Evolutionary conservation across 192 early-diverging fungal genomes (phyloP), one percentile per base, ranked within the genome.

Genomic region (Podochytrium sp.): DNA sequence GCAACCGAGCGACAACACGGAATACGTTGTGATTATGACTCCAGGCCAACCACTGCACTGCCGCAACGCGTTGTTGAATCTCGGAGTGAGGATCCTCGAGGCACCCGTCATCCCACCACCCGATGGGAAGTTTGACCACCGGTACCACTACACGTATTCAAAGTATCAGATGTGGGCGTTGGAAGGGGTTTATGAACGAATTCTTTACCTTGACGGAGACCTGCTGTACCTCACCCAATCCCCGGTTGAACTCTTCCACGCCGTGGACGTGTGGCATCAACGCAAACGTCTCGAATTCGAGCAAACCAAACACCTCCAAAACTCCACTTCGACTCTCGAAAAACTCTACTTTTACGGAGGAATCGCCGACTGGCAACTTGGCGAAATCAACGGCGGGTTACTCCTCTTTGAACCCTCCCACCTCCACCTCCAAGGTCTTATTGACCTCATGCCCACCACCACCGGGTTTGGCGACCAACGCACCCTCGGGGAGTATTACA

Each of bases 21-120:
- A 69, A 55, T 69, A 33, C 30, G 51, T 50, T 69, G 66, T 69
- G 35, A 69, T 69, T 47, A 35, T 69, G 5, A 69, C 66, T 1
- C 35, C 52, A 56, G 12, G 12, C 10, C 14, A 20, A 14, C 51
- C 66, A 25, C 30, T 33, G 20, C 7, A 47, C 5, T 69, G n/a
- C 35, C 47, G 12, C 27, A 38, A 69, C n/a, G 29, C 66, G 1
- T 55, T 69, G 7, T 29, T 41, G 18, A 23, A 14, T 4, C 29
- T 43, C 18, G 63, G 63, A 4, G 63, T 42, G 27, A 37, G 63
- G 5, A 47, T 65, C 18, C 18, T 65, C 20, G 14, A 16, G 12
- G 63, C 38, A 20, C 63, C 63, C 29, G n/a, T 47, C 6, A 47
- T 65, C 38, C 6, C 18, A 4, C 42, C 39, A n/a, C 33, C 39